A percentile compares a stretch with the other conserved stretches of the same genome.
Conservation (phyloP, 2,329 filamentous ascomycete species). For the Tolypocladium ophioglossoides region DNA sequence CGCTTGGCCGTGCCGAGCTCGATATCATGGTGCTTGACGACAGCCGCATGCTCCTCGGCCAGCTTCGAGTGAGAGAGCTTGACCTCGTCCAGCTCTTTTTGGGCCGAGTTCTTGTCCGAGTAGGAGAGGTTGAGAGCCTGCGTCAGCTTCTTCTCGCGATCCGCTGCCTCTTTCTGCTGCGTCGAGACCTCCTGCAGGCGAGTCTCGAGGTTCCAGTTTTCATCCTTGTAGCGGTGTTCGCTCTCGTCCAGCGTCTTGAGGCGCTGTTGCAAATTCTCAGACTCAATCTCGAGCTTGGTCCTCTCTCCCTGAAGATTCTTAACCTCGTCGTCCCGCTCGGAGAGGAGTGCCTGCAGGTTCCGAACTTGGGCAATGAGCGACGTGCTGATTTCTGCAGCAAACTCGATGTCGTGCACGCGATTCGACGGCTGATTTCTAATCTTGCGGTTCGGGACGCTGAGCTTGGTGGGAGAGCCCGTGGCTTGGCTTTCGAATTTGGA, state of each 20-base stretch:
- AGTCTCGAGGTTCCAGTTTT: constrained; percentile 96
- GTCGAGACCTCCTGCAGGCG: constrained; percentile 76
- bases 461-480: constrained; percentile 78
- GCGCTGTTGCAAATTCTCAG: constrained; percentile 67
- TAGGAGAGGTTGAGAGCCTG: constrained; percentile 60
- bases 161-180: constrained; percentile 62
- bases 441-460: constrained; percentile 77
- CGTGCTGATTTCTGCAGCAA: constrained; percentile 96
- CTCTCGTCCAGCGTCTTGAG: constrained; percentile 81
- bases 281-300: constrained; percentile 71
- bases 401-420: constrained; percentile 90
- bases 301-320: constrained; percentile 66
- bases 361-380: constrained; percentile 90
- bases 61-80: constrained; percentile 71
- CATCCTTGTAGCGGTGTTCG: constrained; percentile 93
- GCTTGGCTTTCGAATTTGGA: constrained; percentile 77
- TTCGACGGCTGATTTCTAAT: constrained; percentile 82
- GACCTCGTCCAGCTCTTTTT: constrained; percentile 85
- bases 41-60: constrained; percentile 65
- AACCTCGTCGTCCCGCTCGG: constrained; percentile 79
- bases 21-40: constrained; percentile 76
- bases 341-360: constrained; percentile 73
- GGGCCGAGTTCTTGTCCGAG: constrained; percentile 64
- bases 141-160: constrained; percentile 73
- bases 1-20: constrained; percentile 79